Evolutionary conservation across 768 basidiomycete genomes (phyloP), one percentile per base, ranked within the genome.

Genomic region (Lentinula boryana): DNA sequence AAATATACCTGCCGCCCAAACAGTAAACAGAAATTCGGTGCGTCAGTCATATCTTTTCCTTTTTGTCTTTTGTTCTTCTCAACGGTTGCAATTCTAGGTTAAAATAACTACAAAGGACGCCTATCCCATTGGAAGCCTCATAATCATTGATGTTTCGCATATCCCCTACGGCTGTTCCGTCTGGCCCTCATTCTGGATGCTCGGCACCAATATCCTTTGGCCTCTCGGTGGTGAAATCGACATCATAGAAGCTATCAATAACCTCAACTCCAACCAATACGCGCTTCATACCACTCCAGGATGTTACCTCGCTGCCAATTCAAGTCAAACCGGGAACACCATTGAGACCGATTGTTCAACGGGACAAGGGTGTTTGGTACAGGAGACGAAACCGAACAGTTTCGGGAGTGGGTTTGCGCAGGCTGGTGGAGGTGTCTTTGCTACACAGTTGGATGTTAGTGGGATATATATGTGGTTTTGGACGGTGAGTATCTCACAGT

Each of bases 191-290:
- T 74, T 78, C 59, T 80, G 81, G 80, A 75, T 76, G 2, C 72
- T 75, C 46, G 80, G 80, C 4, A 67, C 63, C 12, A 70, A 68
- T 48, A 38, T 54, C 18, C 60, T 61, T 13, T 81, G 80, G 79
- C 80, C 80, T 4, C 55, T 71, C 15, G 71, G 70, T 32, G 80
- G 79, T 46, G 77, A 79, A 64, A 78, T 79, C 57, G 78, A 78
- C 67, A 84, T 85, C 48, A 75, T 87, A 43, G 86, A 88, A 68
- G 81, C 77, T 15, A 82, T 89, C 64, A 87, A 88, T 69, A 66
- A 78, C 16, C 69, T 74, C 63, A 41, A 66, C 5, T 65, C 70
- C 40, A 88, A 88, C 67, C 84, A 85, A 66, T 78, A 82, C 72
- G 80, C 84, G 0, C 66, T 87, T 7, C 86, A 86, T 64, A 78